Conservation (phyloP, 441 rosid species). For the Erysimum cheiri region DNA sequence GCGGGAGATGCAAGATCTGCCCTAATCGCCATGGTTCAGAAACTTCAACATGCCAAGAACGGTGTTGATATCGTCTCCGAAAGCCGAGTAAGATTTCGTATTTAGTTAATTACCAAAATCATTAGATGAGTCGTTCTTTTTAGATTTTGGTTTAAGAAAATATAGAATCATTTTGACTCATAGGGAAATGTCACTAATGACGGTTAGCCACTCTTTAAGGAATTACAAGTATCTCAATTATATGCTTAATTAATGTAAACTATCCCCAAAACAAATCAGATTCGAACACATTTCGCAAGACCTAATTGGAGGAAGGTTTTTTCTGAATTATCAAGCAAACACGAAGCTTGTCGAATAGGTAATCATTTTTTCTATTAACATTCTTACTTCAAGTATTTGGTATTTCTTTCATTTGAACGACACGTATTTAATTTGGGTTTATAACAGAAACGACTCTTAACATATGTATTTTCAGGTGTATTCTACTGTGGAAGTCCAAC, state of each 20-base stretch:
- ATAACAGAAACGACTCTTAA: not conserved
- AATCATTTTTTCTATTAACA: not conserved
- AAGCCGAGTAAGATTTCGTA: slow-evolving; percentile 66
- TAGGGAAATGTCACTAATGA: not conserved
- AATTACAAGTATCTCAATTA: not conserved
- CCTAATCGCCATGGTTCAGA: slow-evolving; percentile 89
- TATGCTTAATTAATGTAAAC: not conserved
- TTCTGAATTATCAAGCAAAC: slow-evolving; percentile 56
- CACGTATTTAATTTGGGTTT: not conserved
- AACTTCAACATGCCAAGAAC: slow-evolving; percentile 91
- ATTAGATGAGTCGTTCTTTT: slow-evolving; percentile 1
- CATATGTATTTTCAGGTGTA: slow-evolving; percentile 65
- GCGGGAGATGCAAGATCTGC: slow-evolving; percentile 99
- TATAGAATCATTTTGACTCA: not conserved
- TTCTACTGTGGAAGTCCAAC: slow-evolving; percentile 93
- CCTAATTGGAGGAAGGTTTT: slow-evolving; percentile 96
- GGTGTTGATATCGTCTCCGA: slow-evolving; percentile 92
- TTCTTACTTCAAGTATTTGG: not conserved
- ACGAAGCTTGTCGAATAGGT: slow-evolving; percentile 76
- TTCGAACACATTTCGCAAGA: slow-evolving; percentile 92
- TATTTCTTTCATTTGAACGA: too few relatives aligned
- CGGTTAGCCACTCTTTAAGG: not conserved
- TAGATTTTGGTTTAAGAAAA: not conserved
- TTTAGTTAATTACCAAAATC: not conserved
- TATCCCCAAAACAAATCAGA: slow-evolving; percentile 48